Evolutionary conservation across 2,329 filamentous ascomycete species (phyloP).

Genomic region (Coleophoma cylindrospora): DNA sequence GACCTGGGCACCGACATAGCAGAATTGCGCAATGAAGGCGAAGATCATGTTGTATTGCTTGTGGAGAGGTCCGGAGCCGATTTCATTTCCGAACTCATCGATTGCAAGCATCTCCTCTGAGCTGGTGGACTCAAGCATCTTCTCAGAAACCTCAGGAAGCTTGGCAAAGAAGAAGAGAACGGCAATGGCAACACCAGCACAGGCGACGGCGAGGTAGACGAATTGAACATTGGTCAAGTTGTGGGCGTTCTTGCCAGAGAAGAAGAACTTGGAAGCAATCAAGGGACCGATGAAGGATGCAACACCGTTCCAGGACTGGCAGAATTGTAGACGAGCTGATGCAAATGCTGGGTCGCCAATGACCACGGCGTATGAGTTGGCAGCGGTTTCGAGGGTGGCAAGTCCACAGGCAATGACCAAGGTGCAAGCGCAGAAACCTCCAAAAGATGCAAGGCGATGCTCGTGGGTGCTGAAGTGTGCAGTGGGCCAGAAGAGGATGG

Average conservation of each 20-base stretch:
- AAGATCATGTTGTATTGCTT: slow-evolving; percentile 75
- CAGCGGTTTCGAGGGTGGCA: slow-evolving; percentile 71
- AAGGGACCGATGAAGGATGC: slow-evolving; percentile 69
- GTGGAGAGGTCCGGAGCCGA: slow-evolving; percentile 46
- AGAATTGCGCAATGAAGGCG: slow-evolving; percentile 71
- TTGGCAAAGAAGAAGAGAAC: slow-evolving; percentile 63
- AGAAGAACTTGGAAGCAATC: slow-evolving; percentile 72
- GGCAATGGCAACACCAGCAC: slow-evolving; percentile 65
- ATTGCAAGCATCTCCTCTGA: slow-evolving; percentile 45
- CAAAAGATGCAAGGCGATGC: slow-evolving; percentile 55
- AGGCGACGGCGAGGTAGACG: slow-evolving; percentile 76
- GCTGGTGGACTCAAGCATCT: slow-evolving; percentile 17
- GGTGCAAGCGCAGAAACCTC: slow-evolving; percentile 70
- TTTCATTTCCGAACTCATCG: slow-evolving; percentile 49
- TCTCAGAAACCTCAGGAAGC: slow-evolving; percentile 53
- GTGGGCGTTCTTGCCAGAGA: slow-evolving; percentile 50
- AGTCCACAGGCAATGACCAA: slow-evolving; percentile 74
- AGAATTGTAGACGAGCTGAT: slow-evolving; percentile 68
- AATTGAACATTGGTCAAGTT: slow-evolving; percentile 76
- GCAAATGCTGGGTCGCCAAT: slow-evolving; percentile 70
- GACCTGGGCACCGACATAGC: slow-evolving; percentile 70
- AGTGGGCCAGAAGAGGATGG: slow-evolving; percentile 78
- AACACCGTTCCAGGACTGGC: slow-evolving; percentile 70
- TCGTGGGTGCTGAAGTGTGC: slow-evolving; percentile 59
- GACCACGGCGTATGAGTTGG: slow-evolving; percentile 66